Evolutionary conservation across 805 yeast species (phyloP).

Genomic region (Peterozyma toletana): DNA sequence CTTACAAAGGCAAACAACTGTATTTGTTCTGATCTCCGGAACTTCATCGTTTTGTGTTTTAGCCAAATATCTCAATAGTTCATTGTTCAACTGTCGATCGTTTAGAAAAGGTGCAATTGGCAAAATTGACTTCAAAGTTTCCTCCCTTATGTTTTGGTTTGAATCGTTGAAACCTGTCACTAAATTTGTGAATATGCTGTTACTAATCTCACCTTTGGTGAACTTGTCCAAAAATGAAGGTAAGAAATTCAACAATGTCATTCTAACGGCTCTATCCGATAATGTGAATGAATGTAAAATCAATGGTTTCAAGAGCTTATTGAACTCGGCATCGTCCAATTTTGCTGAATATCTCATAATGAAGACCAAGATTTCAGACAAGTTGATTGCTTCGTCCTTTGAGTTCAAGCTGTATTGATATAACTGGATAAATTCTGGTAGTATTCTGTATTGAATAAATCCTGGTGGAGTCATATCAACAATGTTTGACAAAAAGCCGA

Average conservation of each 20-base stretch:
- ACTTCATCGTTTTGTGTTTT: constrained; percentile 72
- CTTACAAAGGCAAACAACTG: constrained; percentile 61
- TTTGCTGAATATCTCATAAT: constrained; percentile 29
- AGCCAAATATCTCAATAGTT: constrained; percentile 72
- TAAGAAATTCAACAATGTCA: constrained; percentile 59
- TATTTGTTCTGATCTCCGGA: constrained; percentile 72
- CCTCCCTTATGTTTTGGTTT: constrained; percentile 72
- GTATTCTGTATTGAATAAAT: constrained; percentile 47
- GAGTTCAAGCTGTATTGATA: constrained; percentile 17
- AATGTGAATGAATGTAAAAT: constrained; percentile 56
- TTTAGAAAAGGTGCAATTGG: constrained; percentile 56
- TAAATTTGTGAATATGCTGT: constrained; percentile 58
- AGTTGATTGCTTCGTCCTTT: constrained; percentile 14
- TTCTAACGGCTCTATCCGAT: constrained; percentile 72
- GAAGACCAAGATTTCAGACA: constrained; percentile 28
- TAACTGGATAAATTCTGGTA: constrained; percentile 63
- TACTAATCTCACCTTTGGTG: constrained; percentile 56
- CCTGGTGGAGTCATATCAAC: constrained; percentile 37
- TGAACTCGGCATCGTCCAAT: constrained; percentile 26
- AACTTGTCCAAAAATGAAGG: constrained; percentile 45
- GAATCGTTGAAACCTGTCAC: constrained; percentile 84
- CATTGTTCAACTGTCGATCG: constrained; percentile 81
- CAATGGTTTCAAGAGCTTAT: constrained; percentile 45
- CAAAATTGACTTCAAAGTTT: constrained; percentile 61
- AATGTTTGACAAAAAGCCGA: constrained; percentile 27